phyloP scores from a whole-genome alignment of 768 basidiomycete genomes.

The Pisolithus marmoratus region DNA sequence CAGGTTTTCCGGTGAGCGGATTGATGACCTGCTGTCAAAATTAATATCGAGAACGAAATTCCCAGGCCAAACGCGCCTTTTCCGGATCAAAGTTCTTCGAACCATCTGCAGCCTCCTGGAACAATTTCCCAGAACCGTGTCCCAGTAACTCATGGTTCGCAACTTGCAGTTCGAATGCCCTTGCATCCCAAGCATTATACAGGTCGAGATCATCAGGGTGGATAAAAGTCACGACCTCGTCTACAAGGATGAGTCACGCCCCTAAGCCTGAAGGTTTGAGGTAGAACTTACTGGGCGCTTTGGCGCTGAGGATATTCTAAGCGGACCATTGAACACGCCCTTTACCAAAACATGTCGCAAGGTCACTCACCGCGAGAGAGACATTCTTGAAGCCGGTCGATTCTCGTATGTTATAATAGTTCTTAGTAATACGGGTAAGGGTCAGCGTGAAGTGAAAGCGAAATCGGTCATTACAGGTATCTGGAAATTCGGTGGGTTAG shows the following conservation, averaged over 20 bases:
- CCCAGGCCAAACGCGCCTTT: constrained; percentile 32
- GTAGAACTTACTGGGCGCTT: constrained; percentile 59
- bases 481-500: constrained; percentile 26
- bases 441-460: neutral
- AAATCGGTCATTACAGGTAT: constrained; percentile 48
- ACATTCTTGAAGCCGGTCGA: constrained; percentile 87
- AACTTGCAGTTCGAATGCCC: constrained; percentile 82
- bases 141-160: constrained; percentile 88
- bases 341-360: neutral
- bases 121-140: constrained; percentile 80
- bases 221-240: constrained; percentile 77
- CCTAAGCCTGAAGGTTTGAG: neutral
- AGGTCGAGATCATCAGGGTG: constrained; percentile 70
- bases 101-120: constrained; percentile 71
- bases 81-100: constrained; percentile 77
- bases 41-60: neutral
- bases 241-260: constrained; percentile 27
- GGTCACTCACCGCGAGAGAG: constrained; percentile 59
- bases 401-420: constrained; percentile 82
- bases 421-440: constrained; percentile 31
- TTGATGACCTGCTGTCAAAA: constrained; percentile 55
- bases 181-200: constrained; percentile 73
- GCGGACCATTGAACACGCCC: neutral
- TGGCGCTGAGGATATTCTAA: constrained; percentile 83
- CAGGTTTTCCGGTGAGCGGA: constrained; percentile 70